phyloP scores from a whole-genome alignment of 1,139 yeast genomes.

The Geotrichum aggregatum region DNA sequence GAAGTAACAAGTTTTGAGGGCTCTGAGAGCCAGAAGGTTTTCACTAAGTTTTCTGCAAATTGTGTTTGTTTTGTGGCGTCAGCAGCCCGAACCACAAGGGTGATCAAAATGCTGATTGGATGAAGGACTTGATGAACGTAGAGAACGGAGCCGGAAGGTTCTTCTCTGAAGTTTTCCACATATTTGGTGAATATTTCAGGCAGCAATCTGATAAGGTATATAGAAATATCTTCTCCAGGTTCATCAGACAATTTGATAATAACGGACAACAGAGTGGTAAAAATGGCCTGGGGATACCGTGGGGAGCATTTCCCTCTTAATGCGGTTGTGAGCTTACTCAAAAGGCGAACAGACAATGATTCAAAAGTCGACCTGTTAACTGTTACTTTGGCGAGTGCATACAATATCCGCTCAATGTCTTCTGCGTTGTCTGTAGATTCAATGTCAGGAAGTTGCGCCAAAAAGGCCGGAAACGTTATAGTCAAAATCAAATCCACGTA shows the following conservation, averaged over 20 bases:
- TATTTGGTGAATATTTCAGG: slow-evolving; percentile 21
- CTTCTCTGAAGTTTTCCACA: slow-evolving; percentile 11
- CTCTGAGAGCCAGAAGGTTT: slow-evolving; percentile 16
- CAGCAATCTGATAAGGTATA: slow-evolving; percentile 14
- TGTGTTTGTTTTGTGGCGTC: slow-evolving; percentile 10
- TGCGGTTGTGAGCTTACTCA: slow-evolving; percentile 32
- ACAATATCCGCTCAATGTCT: slow-evolving; percentile 26
- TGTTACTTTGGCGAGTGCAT: slow-evolving; percentile 36
- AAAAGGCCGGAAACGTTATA: slow-evolving; percentile 56
- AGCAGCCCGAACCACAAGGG: slow-evolving; percentile 16
- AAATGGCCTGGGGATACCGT: slow-evolving; percentile 27
- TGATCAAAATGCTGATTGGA: slow-evolving; percentile 12
- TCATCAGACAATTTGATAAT: slow-evolving; percentile 24
- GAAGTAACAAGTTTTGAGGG: slow-evolving; percentile 16
- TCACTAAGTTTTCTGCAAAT: slow-evolving; percentile 17
- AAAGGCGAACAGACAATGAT: slow-evolving; percentile 36
- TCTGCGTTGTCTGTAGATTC: slow-evolving; percentile 27
- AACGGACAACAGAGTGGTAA: slow-evolving; percentile 27
- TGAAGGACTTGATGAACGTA: slow-evolving; percentile 13
- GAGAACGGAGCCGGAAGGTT: slow-evolving; percentile 6
- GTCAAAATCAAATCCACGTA: slow-evolving; percentile 51
- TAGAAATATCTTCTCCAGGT: slow-evolving; percentile 20
- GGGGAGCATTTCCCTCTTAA: slow-evolving; percentile 13
- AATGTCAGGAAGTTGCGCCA: slow-evolving; percentile 49
- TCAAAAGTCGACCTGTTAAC: slow-evolving; percentile 36